Evolutionary conservation across 2,329 filamentous ascomycete species (phyloP), one percentile per base, ranked within the genome.

Genomic region (Monosporascus sp.): DNA sequence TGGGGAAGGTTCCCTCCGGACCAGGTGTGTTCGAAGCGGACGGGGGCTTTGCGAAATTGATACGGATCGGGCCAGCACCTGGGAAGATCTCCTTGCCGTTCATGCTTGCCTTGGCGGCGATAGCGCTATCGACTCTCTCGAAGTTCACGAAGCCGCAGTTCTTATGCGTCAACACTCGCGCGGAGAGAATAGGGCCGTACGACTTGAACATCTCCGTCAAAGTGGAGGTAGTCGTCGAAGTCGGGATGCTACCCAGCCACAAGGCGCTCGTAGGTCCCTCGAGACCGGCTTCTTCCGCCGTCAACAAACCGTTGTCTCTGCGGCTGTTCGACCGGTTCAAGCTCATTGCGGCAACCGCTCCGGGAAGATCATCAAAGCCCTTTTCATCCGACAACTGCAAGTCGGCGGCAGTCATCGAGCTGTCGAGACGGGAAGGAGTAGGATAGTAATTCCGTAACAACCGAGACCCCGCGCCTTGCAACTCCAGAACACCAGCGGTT

Each of bases 141-240:
- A 96, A 99, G 71, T 99, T 99, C 67, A 99, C 93, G 63, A 99
- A 99, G 3, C 93, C 94, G 68, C 94, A 99, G 72, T 96, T 97
- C 79, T 99, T 99, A 77, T 99, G 91, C 0, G 94, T 97, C 56
- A 99, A 78, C 5, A 99, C 94, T 58, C 94, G 83, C 27, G 90
- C 93, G 3, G 93, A 97, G 60, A 94, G 81, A 58, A 99, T 96
- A 3, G 88, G 82, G 9, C 94, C 94, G 61, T 94, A 96, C n/a
- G 86, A 82, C 69, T 90, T 89, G 75, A 99, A 99, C 74, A 97
- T 96, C 59, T 95, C 91, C 53, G 90, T 90, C 55, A 99, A 75
- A 1, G 94, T 97, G 1, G 93, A 96, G 11, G 94, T 92, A 0
- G 94, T 99, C 2, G 94, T 99, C 2, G 94, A 97, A 5, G 93